Evolutionary conservation across 2,329 filamentous ascomycete genomes (phyloP).

Genomic region (Colletotrichum cuscutae): DNA sequence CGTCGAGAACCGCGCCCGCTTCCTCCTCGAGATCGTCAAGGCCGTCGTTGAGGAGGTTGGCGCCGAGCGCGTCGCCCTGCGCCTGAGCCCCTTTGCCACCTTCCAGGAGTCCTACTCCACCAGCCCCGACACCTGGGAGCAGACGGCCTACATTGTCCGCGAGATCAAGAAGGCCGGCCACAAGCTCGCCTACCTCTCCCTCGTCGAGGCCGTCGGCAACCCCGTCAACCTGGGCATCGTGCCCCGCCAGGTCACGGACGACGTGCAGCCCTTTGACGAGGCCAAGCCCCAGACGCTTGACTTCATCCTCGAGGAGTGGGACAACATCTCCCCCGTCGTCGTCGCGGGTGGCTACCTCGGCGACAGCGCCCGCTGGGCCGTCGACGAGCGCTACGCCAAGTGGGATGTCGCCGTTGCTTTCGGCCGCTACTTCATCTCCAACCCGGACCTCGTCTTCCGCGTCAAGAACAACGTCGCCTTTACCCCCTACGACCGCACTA

Average conservation of each 20-base stretch:
- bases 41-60: constrained; percentile 48
- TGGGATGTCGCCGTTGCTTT: constrained; percentile 44
- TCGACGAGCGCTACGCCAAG: constrained; percentile 42
- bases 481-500: constrained; percentile 48
- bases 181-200: constrained; percentile 47
- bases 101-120: constrained; percentile 42
- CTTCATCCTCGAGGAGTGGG: constrained; percentile 43
- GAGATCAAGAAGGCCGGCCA: constrained; percentile 41
- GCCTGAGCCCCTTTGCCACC: constrained; percentile 43
- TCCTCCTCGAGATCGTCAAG: constrained; percentile 61
- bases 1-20: constrained; percentile 62
- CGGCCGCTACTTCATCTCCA: constrained; percentile 51
- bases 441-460: constrained; percentile 54
- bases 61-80: constrained; percentile 49
- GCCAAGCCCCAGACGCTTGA: constrained; percentile 40
- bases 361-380: constrained; percentile 38
- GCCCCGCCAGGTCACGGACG: constrained; percentile 34
- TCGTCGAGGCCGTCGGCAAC: constrained; percentile 48
- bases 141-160: constrained; percentile 41
- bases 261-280: constrained; percentile 33
- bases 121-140: constrained; percentile 41
- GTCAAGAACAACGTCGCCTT: constrained; percentile 49
- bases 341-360: constrained; percentile 43
- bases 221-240: constrained; percentile 35
- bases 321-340: constrained; percentile 42